A percentile compares a stretch with the other conserved stretches of the same genome.
Conservation (phyloP, 768 basidiomycete genomes). For the Termitomyces sp. region DNA sequence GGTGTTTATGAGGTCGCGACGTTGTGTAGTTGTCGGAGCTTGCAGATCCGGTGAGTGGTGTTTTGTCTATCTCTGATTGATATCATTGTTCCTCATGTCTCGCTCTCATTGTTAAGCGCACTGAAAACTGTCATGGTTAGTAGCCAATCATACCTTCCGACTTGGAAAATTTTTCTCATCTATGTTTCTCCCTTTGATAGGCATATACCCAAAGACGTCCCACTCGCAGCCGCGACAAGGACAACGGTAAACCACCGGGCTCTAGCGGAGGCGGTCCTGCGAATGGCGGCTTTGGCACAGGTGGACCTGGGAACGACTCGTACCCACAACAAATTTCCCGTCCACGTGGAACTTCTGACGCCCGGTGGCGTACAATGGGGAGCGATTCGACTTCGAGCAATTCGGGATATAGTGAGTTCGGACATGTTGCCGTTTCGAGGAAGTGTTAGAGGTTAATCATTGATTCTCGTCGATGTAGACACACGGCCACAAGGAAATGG, state of each 20-base stretch:
- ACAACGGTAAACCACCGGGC: conserved; percentile 33
- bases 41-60: conserved; percentile 75
- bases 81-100: conserved; percentile 14
- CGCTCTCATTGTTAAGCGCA: conserved; percentile 41
- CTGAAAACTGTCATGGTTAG: conserved; percentile 82
- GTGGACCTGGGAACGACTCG: conserved; percentile 14
- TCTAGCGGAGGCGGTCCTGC: conserved; percentile 31
- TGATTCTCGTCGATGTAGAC: background rate
- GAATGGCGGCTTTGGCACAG: conserved; percentile 22
- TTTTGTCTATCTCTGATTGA: conserved; percentile 4
- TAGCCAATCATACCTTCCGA: background rate
- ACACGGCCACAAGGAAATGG: background rate
- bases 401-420: conserved; percentile 26
- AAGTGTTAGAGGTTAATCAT: background rate
- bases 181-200: conserved; percentile 32
- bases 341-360: conserved; percentile 74
- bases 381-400: conserved; percentile 19
- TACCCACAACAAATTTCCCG: conserved; percentile 39
- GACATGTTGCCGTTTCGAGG: background rate
- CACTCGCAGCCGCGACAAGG: conserved; percentile 51
- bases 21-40: conserved; percentile 79
- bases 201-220: conserved; percentile 78
- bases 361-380: conserved; percentile 43
- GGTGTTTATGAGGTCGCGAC: conserved; percentile 96
- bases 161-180: background rate